Base-by-base conservation (phyloP, 225 moss, liverwort and hornwort genomes). In the Takakia lepidozioides region DNA sequence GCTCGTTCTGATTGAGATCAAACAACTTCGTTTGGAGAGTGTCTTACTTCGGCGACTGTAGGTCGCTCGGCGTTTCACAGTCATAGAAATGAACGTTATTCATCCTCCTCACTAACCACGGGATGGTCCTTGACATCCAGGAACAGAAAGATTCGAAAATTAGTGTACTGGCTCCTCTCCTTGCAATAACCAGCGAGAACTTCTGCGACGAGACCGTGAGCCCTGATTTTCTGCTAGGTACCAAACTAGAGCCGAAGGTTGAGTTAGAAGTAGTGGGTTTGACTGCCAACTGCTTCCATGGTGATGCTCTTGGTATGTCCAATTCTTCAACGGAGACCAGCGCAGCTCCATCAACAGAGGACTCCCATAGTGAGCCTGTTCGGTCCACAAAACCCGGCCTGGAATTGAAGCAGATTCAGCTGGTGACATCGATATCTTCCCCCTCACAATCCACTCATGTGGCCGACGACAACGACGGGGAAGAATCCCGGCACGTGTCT, bases 201-300 rank as follows among this genome's bases (percentile, higher is more conserved):
- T 46, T 22, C 4, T 46, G 22, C 21, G 45, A 46, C 19, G 21
- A 46, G 45, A 46, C 6, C 16, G 22, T 21, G 23, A 18, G 11
- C 2, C 16, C 45, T 23, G 4, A 17, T 23, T 21, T 46, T 51
- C 51, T 23, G 11, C 21, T 32, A 2, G 41, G 9, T 16, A 3
- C 51, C 23, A 10, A 21, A 2, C 34, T 51, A 19, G 49, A 49
- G 49, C 9, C 20, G 49, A 49, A 18, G 16, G n/a, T n/a, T n/a
- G 49, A 43, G 19, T 4, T 51, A 19, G 27, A 49, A 22, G n/a
- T 22, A 30, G 35, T 36, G 1, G 32, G 32, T 3, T 20, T 36
- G 7, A 25, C 21, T 5, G 25, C 7, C 43, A 15, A 21, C 3
- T 19, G 18, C 3, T 8, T 9, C 45, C 21, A 25, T 9, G 19